Evolutionary conservation across 2,329 filamentous ascomycete genomes (phyloP).

Genomic region (Paraphoma chrysanthemicola): DNA sequence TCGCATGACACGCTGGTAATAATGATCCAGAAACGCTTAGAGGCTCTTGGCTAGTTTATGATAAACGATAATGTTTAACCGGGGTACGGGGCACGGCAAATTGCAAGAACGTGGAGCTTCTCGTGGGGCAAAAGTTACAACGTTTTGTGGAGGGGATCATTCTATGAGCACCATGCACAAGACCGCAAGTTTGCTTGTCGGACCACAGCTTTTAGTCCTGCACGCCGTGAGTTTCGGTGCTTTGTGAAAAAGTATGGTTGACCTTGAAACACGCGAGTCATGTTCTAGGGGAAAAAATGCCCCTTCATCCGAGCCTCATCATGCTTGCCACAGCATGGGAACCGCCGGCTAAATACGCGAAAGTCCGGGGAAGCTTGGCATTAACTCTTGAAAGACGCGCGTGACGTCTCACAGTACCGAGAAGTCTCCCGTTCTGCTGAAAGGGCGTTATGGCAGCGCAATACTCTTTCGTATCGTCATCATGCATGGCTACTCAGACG

Average conservation of each 20-base stretch:
- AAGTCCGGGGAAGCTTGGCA: constrained; percentile 10
- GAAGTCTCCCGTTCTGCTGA: too few relatives aligned
- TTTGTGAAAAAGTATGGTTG: too few relatives aligned
- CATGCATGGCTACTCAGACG: too few relatives aligned
- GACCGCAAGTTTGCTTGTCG: too few relatives aligned
- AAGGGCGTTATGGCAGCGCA: too few relatives aligned
- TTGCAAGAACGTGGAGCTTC: neutral
- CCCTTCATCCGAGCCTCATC: constrained; percentile 25
- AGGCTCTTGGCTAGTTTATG: constrained; percentile 38
- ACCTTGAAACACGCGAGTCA: neutral
- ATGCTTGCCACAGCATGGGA: constrained; percentile 5
- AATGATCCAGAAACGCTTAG: constrained; percentile 16
- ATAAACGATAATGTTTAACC: constrained; percentile 30
- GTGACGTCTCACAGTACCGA: neutral
- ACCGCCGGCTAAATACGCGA: constrained; percentile 37
- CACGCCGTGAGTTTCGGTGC: too few relatives aligned
- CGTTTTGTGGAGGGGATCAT: too few relatives aligned
- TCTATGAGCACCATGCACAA: too few relatives aligned
- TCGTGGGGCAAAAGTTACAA: neutral
- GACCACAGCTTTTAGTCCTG: too few relatives aligned
- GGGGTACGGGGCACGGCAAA: constrained; percentile 15
- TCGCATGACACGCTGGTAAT: constrained; percentile 2
- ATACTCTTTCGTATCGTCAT: too few relatives aligned
- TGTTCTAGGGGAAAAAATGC: neutral
- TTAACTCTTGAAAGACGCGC: neutral